Base-by-base conservation (phyloP, 805 yeast species). In the Citeromyces nyonsensis region DNA sequence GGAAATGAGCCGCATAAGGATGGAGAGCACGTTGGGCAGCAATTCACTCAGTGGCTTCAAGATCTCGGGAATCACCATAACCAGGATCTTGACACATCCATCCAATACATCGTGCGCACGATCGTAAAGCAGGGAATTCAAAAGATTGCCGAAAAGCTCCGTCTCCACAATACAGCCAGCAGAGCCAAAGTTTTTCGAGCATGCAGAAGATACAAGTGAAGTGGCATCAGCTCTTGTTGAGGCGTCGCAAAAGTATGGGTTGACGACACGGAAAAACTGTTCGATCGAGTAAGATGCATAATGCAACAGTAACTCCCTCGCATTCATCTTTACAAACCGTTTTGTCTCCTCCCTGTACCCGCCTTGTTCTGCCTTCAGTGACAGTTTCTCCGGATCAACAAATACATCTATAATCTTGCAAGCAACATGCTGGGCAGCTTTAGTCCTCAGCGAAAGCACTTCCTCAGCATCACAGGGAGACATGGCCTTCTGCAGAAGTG, bases 331-430 rank as follows among this genome's bases (percentile, higher is more conserved):
- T 6, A 67, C 54, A 37, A 66, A 69, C 24, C 80, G 48, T 10
- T 52, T 41, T 10, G 76, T 48, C 43, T 74, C 83, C 31, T 56
- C 62, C n/a, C n/a, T n/a, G n/a, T n/a, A n/a, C n/a, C n/a, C n/a
- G n/a, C n/a, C n/a, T n/a, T n/a, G n/a, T n/a, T n/a, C n/a, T n/a
- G n/a, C n/a, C n/a, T n/a, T n/a, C n/a, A n/a, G n/a, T n/a, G n/a
- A n/a, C n/a, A n/a, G n/a, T n/a, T n/a, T n/a, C n/a, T n/a, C n/a
- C n/a, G n/a, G n/a, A n/a, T n/a, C n/a, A n/a, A n/a, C n/a, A n/a
- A n/a, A n/a, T n/a, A n/a, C n/a, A n/a, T n/a, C n/a, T n/a, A n/a
- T n/a, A n/a, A n/a, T n/a, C n/a, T n/a, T n/a, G n/a, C n/a, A n/a
- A n/a, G n/a, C n/a, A n/a, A n/a, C n/a, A n/a, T n/a, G n/a, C n/a